Evolutionary conservation across 305 asterid species (phyloP), one percentile per base, ranked within the genome.

Genomic region (Rubia tinctorum): DNA sequence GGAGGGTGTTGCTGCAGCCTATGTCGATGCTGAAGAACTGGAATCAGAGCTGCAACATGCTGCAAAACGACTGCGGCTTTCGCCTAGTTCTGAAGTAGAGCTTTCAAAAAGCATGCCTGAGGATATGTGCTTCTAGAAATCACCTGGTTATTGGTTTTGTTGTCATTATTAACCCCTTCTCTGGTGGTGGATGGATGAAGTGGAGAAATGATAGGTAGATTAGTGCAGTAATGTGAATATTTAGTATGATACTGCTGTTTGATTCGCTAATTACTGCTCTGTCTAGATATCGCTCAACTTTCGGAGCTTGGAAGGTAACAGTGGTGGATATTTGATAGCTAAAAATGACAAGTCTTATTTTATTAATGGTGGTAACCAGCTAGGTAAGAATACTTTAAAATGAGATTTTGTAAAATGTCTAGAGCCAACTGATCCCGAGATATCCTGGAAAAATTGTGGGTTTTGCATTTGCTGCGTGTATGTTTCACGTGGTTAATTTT

Each of bases 31-130:
- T 53, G 77, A 44, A 67, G 73, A 4, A 20, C 58, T 81, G 51
- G 88, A 77, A 64, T 66, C 83, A 1, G 84, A 77, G 8, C 77
- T 73, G 78, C 81, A 78, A 44, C 88, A 66, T 60, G 72, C 82
- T 71, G 79, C 90, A n/a, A 93, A 93, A 80, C 84, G 80, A 84
- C 79, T 84, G 80, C 83, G 87, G 66, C 74, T 79, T 53, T 71
- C 77, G 23, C 81, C 82, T 12, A 66, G 63, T 53, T 81, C 77
- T 30, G 82, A 75, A 68, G 81, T 42, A 43, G 82, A 77, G 73
- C 71, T 76, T 63, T 22, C 78, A 74, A 60, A 47, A 47, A 64
- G 51, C 69, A 13, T 63, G 18, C 55, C 81, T 2, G n/a, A 75
- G 12, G 86, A 79, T 73, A 59, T 82, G 37, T 81, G 76, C 76